Percentiles rank a stretch among this genome's conserved stretches.
phyloP scores from a whole-genome alignment of 2,329 filamentous ascomycete genomes.

The Fusarium nurragi region DNA sequence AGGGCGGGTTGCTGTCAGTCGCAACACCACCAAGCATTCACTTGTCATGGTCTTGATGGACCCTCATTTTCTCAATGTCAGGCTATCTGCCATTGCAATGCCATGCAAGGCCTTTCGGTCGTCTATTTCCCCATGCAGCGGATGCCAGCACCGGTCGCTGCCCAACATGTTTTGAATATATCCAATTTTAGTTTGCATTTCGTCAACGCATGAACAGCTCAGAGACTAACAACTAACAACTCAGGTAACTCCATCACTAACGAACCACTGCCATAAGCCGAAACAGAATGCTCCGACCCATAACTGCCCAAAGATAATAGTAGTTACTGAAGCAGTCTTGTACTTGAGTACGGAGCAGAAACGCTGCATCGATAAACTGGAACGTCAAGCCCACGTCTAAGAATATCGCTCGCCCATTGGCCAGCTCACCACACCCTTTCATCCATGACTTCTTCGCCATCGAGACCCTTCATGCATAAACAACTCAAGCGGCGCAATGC shows the following conservation, averaged over 20 bases:
- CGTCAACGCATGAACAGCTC: constrained; percentile 36
- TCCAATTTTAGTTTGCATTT: constrained; percentile 13
- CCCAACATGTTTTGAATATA: constrained; percentile 4
- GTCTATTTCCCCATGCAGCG: constrained; percentile 19
- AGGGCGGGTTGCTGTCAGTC: background rate
- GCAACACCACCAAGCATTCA: background rate
- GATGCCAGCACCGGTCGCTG: background rate
- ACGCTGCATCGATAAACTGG: constrained; percentile 13
- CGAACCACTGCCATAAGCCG: background rate
- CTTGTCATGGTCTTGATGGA: background rate
- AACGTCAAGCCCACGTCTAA: constrained; percentile 35
- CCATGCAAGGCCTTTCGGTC: background rate
- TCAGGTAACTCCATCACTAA: constrained; percentile 24
- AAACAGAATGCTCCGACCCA: constrained; percentile 6
- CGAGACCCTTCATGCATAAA: constrained; percentile 37
- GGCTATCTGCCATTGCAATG: background rate
- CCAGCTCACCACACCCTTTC: constrained; percentile 5
- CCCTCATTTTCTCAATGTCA: background rate
- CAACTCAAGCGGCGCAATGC: constrained; percentile 3
- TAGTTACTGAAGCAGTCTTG: background rate
- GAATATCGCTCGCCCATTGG: constrained; percentile 27
- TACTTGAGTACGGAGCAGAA: background rate
- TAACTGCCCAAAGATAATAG: background rate
- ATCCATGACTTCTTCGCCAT: background rate
- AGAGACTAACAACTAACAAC: constrained; percentile 34